phyloP scores from a whole-genome alignment of 352 stramenopile genomes.

The Aphanomyces invadans region DNA sequence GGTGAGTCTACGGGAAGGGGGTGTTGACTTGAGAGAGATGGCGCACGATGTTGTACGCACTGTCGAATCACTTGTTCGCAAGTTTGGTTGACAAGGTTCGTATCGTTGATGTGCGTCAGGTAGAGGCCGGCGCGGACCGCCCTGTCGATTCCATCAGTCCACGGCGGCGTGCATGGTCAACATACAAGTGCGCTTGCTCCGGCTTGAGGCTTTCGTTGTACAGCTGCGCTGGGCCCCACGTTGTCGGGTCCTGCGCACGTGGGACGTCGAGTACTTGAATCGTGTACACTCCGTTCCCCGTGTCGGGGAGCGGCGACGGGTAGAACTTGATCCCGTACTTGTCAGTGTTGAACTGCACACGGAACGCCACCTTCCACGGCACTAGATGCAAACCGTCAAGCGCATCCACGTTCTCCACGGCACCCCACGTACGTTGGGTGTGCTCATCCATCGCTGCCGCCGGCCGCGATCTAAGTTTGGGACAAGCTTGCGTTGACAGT shows the following conservation, averaged over 20 bases:
- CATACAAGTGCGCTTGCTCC: conserved; percentile 53
- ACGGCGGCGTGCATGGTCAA: neutral
- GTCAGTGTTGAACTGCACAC: conserved; percentile 70
- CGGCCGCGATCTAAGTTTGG: neutral
- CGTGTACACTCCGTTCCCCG: conserved; percentile 75
- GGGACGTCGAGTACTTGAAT: conserved; percentile 71
- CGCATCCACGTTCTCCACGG: neutral
- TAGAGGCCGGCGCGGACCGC: conserved; percentile 60
- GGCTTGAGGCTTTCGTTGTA: conserved; percentile 60
- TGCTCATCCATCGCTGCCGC: neutral
- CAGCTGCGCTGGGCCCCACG: conserved; percentile 45
- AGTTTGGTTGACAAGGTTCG: conserved; percentile 46
- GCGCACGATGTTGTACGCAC: conserved; percentile 22
- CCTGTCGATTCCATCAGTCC: conserved; percentile 25
- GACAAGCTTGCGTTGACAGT: neutral
- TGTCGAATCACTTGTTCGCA: conserved; percentile 63
- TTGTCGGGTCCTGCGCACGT: conserved; percentile 30
- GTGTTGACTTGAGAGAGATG: neutral
- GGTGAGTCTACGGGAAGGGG: conserved; percentile 35
- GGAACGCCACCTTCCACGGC: conserved; percentile 78
- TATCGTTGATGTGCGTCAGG: conserved; percentile 73
- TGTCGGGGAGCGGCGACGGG: conserved; percentile 66
- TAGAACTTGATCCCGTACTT: conserved; percentile 77
- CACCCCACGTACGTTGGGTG: conserved; percentile 2
- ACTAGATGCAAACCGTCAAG: too few species aligned